Evolutionary conservation across 768 basidiomycete species (phyloP), one percentile per base, ranked within the genome.

Genomic region (Leucocoprinus sp.): DNA sequence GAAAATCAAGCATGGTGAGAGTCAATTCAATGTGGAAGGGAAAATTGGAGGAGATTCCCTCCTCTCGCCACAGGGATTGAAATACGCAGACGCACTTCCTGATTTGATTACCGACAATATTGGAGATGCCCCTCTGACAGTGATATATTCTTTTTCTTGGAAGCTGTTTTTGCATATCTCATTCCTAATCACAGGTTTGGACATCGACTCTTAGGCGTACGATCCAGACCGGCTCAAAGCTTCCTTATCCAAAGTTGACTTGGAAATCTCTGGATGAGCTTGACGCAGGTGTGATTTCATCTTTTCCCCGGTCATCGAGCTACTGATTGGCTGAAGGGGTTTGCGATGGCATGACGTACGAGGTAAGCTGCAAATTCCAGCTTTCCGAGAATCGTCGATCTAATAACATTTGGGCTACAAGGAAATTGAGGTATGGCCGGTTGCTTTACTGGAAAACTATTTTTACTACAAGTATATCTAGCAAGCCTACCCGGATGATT

Each of bases 181-280:
- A 27, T 18, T 36, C 40, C 21, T 36, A 27, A 51, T 24, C 7
- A 5, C 51, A 93, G 90, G 88, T 98, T 22, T 99, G 96, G 96
- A 99, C 96, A 2, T 98, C 95, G n/a, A 99, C 96, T 0, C 70
- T 99, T 41, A 75, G 82, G 50, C 76, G 93, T 19, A 99, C 95
- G 14, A 87, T 90, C 14, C 91, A 97, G 59, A 99, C 95, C 0
- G 93, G 79, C 2, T 75, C 82, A 29, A 54, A 75, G 51, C 70
- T 99, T 14, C 81, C 85, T 1, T 97, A 91, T 58, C 72, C 82
- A 37, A 96, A 98, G 56, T 68, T 98, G 52, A 97, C 95, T 2
- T 99, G 96, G 96, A 99, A 99, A 62, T 92, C 91, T 1, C 67
- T 99, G 42, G 96, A 99, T 56, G 96, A 99, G 64, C 72, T 99